These are phyloP conservation scores for Cubamyces lactineus DNA, from an alignment of 768 basidiomycete genomes.

Conservation along the genomic window DNA sequence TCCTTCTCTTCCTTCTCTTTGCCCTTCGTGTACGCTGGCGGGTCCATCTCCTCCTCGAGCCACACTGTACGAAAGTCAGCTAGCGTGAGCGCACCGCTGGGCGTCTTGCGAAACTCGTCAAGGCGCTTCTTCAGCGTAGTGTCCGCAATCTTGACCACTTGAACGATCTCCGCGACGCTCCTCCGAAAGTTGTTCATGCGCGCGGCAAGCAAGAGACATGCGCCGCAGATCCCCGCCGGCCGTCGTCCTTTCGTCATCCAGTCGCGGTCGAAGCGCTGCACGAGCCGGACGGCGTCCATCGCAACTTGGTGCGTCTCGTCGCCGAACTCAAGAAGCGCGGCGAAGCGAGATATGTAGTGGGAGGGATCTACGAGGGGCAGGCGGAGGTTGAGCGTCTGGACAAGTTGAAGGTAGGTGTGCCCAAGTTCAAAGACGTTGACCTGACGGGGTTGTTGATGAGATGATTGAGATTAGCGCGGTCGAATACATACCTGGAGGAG, in stretches of 20 bases:
- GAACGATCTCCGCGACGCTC: constrained; percentile 93
- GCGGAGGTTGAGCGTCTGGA: constrained; percentile 82
- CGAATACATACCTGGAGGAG: constrained; percentile 68
- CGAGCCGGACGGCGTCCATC: constrained; percentile 90
- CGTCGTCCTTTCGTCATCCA: constrained; percentile 97
- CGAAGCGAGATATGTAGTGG: constrained; percentile 95
- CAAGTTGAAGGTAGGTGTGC: constrained; percentile 92
- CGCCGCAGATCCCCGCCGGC: constrained; percentile 97
- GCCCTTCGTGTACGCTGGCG: constrained; percentile 84
- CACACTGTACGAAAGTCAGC: constrained; percentile 89
- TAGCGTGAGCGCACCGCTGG: constrained; percentile 82
- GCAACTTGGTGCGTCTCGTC: constrained; percentile 93
- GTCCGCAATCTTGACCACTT: constrained; percentile 99
- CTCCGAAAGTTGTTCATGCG: constrained; percentile 98
- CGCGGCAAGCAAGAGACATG: constrained; percentile 91
- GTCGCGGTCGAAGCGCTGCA: constrained; percentile 91
- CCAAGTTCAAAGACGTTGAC: constrained; percentile 98
- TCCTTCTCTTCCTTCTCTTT: constrained; percentile 66
- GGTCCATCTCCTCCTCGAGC: constrained; percentile 91
- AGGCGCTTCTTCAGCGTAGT: constrained; percentile 90
- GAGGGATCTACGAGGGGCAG: constrained; percentile 93
- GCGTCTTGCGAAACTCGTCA: constrained; percentile 92
- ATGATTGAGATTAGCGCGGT: background rate
- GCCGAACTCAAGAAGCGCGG: constrained; percentile 93
- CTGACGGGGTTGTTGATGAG: constrained; percentile 42